phyloP scores from a whole-genome alignment of 2,329 filamentous ascomycete genomes.

The Nemania serpens region DNA sequence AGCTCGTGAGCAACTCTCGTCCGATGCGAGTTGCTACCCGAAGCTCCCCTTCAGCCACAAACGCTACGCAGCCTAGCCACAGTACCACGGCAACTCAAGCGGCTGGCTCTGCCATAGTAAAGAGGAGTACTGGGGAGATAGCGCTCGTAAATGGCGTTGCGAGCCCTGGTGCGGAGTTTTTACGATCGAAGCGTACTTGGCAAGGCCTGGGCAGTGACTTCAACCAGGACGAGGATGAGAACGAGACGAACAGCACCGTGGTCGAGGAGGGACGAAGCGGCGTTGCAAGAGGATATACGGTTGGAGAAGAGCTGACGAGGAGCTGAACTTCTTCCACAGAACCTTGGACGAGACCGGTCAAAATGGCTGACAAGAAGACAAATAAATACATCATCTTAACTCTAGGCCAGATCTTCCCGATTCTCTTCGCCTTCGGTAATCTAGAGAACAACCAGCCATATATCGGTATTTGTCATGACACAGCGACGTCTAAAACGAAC shows the following conservation, averaged over 20 bases:
- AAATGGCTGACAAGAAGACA: neutral
- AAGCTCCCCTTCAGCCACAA: constrained; percentile 30
- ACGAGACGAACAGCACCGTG: constrained; percentile 58
- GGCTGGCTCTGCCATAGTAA: constrained; percentile 59
- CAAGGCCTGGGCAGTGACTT: constrained; percentile 90
- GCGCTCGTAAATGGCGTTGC: constrained; percentile 81
- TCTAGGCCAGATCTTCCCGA: no score
- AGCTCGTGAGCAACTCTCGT: constrained; percentile 76
- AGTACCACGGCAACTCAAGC: constrained; percentile 32
- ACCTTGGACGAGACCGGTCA: neutral
- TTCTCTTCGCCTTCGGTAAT: neutral
- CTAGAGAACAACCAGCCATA: neutral
- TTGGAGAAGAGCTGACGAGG: constrained; percentile 61
- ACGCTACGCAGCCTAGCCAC: constrained; percentile 23
- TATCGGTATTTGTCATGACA: neutral
- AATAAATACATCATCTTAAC: neutral
- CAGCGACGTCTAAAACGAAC: neutral
- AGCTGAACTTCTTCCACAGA: constrained; percentile 27
- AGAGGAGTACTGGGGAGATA: constrained; percentile 67
- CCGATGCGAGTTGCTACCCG: constrained; percentile 65
- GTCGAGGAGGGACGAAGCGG: constrained; percentile 88
- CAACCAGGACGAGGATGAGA: constrained; percentile 51
- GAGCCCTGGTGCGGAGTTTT: constrained; percentile 90
- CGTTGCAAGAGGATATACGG: constrained; percentile 84
- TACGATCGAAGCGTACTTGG: constrained; percentile 86